Conservation (phyloP, 805 yeast species). For the Schwanniomyces pseudopolymorphus region DNA sequence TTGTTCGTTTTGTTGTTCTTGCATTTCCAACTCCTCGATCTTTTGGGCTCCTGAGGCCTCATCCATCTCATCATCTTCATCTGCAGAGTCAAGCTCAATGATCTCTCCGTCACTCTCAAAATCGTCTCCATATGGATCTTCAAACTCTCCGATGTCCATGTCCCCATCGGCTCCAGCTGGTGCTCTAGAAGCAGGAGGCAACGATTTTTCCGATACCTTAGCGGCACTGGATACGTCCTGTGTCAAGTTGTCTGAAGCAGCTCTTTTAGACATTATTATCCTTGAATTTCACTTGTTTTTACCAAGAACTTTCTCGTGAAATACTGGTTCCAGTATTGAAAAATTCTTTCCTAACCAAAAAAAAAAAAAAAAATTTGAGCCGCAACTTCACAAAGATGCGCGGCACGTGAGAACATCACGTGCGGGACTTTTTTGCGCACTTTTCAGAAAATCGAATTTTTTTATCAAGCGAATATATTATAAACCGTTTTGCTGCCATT, state of each 20-base stretch:
- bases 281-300: background rate
- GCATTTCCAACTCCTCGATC: slow-evolving; percentile 36
- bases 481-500: background rate
- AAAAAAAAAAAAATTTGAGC: background rate
- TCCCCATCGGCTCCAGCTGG: slow-evolving; percentile 31
- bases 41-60: slow-evolving; percentile 23
- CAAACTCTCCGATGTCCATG: slow-evolving; percentile 78
- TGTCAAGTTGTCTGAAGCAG: slow-evolving; percentile 35
- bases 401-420: background rate
- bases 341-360: background rate
- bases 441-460: background rate
- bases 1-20: slow-evolving; percentile 31
- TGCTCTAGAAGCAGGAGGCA: slow-evolving; percentile 36
- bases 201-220: slow-evolving; percentile 37
- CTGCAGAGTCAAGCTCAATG: slow-evolving; percentile 66
- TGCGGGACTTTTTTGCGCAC: background rate
- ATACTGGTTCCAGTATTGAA: background rate
- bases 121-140: slow-evolving; percentile 87
- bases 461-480: too few relatives aligned
- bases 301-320: background rate
- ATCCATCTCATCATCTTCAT: slow-evolving; percentile 41
- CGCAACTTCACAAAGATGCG: background rate
- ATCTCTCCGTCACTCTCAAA: slow-evolving; percentile 90
- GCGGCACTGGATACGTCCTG: slow-evolving; percentile 25
- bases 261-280: slow-evolving; percentile 51